Base-by-base conservation (phyloP, 2,329 filamentous ascomycete genomes). In the Fusarium abutilonis region DNA sequence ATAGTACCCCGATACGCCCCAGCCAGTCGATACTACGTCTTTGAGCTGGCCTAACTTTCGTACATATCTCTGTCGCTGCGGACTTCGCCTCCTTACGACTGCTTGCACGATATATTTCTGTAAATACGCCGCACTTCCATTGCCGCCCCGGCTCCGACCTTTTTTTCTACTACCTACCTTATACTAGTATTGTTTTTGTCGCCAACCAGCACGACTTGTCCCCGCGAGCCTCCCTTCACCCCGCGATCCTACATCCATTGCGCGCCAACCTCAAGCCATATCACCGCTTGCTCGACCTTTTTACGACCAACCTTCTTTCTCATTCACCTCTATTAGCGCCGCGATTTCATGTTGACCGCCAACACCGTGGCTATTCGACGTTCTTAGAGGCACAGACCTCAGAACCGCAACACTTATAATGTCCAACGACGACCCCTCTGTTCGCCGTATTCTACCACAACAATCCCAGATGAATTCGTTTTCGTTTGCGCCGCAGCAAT, bases 401-500 rank as follows among this genome's bases (percentile, higher is more conserved):
- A 54, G 54, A 52, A 60, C 53, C 29, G 42, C 36, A 23, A 57
- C 52, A 50, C 52, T 55, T 55, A 67, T 66, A 71, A 89, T 90
- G 87, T 84, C 86, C 69, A 83, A 72, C 61, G 72, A 83, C 77
- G 87, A 90, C 75, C 81, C 83, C 60, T 79, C 82, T 54, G 82
- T 82, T 68, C 82, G 87, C 72, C 84, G 83, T 73, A 80, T 89
- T 65, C 77, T 90, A 73, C 87, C 87, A 32, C 88, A 90, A 73
- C 88, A 82, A 73, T 70, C 70, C 36, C 73, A 74, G 28, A 75
- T 93, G 86, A 88, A 89, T 75, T 87, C 85, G 70, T 94, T 92
- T 77, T 86, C 88, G 40, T 93, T 93, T 78, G 86, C 88, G 75
- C 88, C 90, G 67, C 81, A 81, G 62, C 78, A 82, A 47, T 82